Evolutionary conservation across 257 asterid genomes (phyloP), one percentile per base, ranked within the genome.

Genomic region (Echium plantagineum): DNA sequence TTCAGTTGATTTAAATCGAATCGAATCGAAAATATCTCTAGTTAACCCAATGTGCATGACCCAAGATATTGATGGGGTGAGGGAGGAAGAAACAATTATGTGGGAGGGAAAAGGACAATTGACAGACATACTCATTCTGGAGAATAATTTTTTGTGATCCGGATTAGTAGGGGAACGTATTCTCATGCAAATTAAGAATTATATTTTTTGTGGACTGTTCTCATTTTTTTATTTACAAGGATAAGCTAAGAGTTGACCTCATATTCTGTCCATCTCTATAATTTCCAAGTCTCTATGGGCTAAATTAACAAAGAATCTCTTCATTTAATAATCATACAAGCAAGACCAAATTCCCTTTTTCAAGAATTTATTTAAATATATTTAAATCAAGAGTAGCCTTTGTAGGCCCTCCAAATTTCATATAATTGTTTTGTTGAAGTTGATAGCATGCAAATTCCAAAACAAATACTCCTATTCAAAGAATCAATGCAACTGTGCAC

Each of bases 81-180:
- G 6, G 15, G 21, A 6, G 59, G 54, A 5, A 20, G 13, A 7
- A 9, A 48, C n/a, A n/a, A n/a, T n/a, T n/a, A n/a, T 30, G 57
- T 30, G 47, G 16, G 19, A 9, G 55, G 42, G 22, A n/a, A 55
- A 60, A 62, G 42, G 71, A 71, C 76, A 71, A 52, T 42, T 42
- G 49, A 42, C 49, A 42, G 49, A 71, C 64, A 71, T 71, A 52
- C 76, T 71, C 60, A 62, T 71, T 66, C 71, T 66, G 49, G 49
- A 60, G 68, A 63, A 66, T 61, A 66, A 66, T 71, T 71, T 58
- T 46, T 38, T 42, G 49, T 66, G 76, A 71, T 71, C 76, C 76
- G 76, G 62, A 57, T 66, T 71, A 61, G 51, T 57, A 71, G 76
- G 68, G 64, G 47, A 47, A 49, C 68, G 71, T 56, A 47, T 65